Conservation (phyloP, 225 moss, liverwort and hornwort genomes). For the Pleurozium schreberi region DNA sequence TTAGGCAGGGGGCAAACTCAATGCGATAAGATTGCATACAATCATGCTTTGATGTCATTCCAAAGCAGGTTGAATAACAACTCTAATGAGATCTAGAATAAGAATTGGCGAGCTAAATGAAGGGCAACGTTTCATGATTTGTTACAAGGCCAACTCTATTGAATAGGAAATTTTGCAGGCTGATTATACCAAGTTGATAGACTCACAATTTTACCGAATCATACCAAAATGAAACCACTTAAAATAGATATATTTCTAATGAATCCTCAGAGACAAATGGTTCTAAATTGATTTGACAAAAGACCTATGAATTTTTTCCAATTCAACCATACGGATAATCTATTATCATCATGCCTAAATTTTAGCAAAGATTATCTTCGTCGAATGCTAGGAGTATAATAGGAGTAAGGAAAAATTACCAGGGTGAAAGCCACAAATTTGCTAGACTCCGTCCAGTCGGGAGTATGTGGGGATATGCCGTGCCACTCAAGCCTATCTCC, state of each 20-base stretch:
- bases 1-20: neutral
- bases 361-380: neutral
- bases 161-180: too few species aligned
- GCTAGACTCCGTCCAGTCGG: conserved; percentile 84
- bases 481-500: conserved; percentile 78
- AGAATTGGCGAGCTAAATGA: neutral
- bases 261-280: neutral
- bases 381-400: neutral
- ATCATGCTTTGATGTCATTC: neutral
- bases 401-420: conserved; percentile 20
- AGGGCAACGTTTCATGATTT: neutral
- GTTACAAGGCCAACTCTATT: neutral
- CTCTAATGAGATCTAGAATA: neutral
- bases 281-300: neutral
- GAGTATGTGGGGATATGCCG: conserved; percentile 48
- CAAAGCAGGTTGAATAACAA: neutral
- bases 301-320: neutral
- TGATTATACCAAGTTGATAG: neutral
- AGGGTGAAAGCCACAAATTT: conserved; percentile 79
- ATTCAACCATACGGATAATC: neutral
- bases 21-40: neutral
- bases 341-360: neutral
- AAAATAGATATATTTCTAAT: neutral
- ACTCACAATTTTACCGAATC: neutral
- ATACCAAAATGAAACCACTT: neutral